phyloP scores from a whole-genome alignment of 805 yeast species.

The Suhomyces sp. region DNA sequence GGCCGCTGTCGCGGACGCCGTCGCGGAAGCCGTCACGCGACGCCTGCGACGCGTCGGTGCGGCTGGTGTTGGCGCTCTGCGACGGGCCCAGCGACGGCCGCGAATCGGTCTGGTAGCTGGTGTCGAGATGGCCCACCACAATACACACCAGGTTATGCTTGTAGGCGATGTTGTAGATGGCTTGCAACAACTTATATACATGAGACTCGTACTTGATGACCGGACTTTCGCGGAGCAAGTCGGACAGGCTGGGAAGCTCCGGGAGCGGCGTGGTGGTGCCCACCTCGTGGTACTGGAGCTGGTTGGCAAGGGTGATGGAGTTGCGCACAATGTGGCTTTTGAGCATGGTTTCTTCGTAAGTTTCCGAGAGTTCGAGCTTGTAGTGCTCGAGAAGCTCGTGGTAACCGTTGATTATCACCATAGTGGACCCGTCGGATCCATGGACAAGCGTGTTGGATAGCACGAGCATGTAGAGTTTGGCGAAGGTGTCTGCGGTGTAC shows the following conservation, averaged over 20 bases:
- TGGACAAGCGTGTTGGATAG: constrained; percentile 9
- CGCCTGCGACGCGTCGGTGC: not conserved
- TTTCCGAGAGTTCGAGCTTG: constrained; percentile 28
- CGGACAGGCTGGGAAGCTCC: constrained; percentile 27
- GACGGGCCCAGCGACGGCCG: not conserved
- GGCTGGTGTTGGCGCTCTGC: not conserved
- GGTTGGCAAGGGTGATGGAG: constrained; percentile 15
- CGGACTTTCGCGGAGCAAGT: constrained; percentile 29
- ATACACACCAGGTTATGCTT: constrained; percentile 24
- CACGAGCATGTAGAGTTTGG: constrained; percentile 22
- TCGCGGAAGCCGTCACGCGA: not conserved
- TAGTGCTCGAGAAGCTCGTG: constrained; percentile 37
- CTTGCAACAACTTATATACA: constrained; percentile 22
- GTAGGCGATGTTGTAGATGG: constrained; percentile 21
- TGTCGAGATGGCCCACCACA: constrained; percentile 30
- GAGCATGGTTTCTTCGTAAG: constrained; percentile 32
- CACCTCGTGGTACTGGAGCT: constrained; percentile 17
- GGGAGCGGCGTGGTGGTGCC: constrained; percentile 24
- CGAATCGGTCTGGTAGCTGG: constrained; percentile 14
- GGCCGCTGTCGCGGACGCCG: not conserved
- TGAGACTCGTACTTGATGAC: constrained; percentile 29
- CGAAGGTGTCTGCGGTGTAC: constrained; percentile 26
- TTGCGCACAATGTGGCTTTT: constrained; percentile 30
- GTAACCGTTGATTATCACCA: constrained; percentile 28
- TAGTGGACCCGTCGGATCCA: constrained; percentile 8